A percentile compares a stretch with the other conserved stretches of the same genome.
Conservation (phyloP, 768 basidiomycete species). For the Hygrophorus russula region DNA sequence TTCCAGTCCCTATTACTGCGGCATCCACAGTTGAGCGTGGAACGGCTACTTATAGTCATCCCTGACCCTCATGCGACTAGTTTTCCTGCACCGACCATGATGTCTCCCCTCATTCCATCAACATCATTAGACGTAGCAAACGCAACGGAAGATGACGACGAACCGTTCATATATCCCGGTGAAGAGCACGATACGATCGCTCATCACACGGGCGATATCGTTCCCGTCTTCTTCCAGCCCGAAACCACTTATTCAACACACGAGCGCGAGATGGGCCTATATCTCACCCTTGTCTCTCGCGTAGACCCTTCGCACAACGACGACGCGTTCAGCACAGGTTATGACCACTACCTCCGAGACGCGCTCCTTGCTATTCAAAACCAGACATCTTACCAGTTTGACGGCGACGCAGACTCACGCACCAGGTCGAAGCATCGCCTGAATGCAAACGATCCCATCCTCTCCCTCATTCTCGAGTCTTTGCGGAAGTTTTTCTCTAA, state of each 20-base stretch:
- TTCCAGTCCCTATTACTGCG: conserved; percentile 62
- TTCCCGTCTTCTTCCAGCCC: conserved; percentile 45
- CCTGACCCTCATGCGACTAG: conserved; percentile 63
- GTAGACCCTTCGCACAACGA: conserved; percentile 59
- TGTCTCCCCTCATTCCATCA: conserved; percentile 13
- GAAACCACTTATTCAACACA: conserved; percentile 70
- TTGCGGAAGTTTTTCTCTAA: conserved; percentile 78
- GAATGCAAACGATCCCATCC: conserved; percentile 65
- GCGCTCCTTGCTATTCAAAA: conserved; percentile 57
- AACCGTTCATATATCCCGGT: conserved; percentile 32
- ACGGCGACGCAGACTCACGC: conserved; percentile 27
- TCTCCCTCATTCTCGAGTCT: conserved; percentile 58
- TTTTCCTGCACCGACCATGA: conserved; percentile 51
- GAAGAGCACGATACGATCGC: conserved; percentile 17
- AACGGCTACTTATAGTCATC: conserved; percentile 60
- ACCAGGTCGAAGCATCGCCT: conserved; percentile 60
- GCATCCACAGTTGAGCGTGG: conserved; percentile 54
- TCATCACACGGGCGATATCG: conserved; percentile 5
- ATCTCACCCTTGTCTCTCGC: conserved; percentile 67
- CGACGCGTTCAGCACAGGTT: conserved; percentile 75
- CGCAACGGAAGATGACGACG: conserved; percentile 48
- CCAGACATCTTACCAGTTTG: conserved; percentile 46
- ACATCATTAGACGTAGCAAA: neutral
- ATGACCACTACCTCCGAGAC: conserved; percentile 74
- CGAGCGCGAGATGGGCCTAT: conserved; percentile 75